These are phyloP conservation scores for Tagetes erecta DNA, from an alignment of 129 eudicot genomes.

Conservation along the genomic window DNA sequence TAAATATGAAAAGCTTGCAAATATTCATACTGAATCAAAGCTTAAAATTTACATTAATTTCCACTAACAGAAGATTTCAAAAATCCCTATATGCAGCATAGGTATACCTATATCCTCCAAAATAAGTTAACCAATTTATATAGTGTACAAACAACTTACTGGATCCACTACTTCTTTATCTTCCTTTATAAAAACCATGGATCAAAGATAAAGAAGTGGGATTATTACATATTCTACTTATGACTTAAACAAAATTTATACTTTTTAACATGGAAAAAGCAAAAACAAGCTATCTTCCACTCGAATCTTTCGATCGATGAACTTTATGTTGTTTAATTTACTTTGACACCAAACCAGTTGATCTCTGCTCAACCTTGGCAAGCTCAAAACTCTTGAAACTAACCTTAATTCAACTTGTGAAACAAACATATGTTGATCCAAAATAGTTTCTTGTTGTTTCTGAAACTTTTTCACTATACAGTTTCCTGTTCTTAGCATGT, in stretches of 20 bases:
- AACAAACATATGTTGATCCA: constrained; percentile 42
- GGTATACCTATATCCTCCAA: constrained; percentile 27
- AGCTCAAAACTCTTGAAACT: constrained; percentile 65
- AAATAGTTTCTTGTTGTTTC: constrained; percentile 46
- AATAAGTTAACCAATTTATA: constrained; percentile 19
- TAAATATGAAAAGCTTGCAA: not conserved
- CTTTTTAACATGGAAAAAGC: constrained; percentile 71
- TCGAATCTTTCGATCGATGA: constrained; percentile 50
- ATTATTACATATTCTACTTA: constrained; percentile 27
- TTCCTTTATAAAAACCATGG: constrained; percentile 34
- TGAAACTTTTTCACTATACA: constrained; percentile 82
- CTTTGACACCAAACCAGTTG: constrained; percentile 79
- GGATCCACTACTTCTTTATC: constrained; percentile 39
- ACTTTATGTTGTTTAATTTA: constrained; percentile 56
- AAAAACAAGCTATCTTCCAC: constrained; percentile 63
- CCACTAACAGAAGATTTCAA: constrained; percentile 1
- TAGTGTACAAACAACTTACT: constrained; percentile 19
- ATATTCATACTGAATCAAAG: not conserved
- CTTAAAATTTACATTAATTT: not conserved
- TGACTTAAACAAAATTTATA: not conserved
- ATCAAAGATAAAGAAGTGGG: constrained; percentile 42
- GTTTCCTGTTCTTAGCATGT: constrained; percentile 64
- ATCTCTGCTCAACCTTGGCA: constrained; percentile 66
- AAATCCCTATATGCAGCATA: constrained; percentile 22
- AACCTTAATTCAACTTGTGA: constrained; percentile 73